phyloP scores from a whole-genome alignment of 768 basidiomycete genomes.

The Lentinula sp. region DNA sequence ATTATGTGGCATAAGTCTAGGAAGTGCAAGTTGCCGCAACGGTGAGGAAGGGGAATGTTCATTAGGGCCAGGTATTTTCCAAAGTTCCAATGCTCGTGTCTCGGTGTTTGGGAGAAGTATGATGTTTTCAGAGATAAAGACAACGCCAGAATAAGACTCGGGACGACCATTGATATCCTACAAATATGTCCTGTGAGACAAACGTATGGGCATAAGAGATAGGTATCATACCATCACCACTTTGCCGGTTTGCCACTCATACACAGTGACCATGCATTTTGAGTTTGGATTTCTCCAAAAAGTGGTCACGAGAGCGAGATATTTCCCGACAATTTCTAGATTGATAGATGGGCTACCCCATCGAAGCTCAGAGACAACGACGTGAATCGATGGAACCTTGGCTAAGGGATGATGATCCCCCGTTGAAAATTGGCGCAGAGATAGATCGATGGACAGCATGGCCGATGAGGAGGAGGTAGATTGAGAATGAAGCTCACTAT shows the following conservation, averaged over 20 bases:
- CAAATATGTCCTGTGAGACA: neutral
- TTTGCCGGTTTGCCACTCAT: slow-evolving; percentile 35
- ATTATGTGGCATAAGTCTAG: slow-evolving; percentile 19
- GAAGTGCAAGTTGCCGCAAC: slow-evolving; percentile 21
- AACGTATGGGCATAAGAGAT: neutral
- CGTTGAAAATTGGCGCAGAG: slow-evolving; percentile 17
- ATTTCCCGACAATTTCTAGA: slow-evolving; percentile 40
- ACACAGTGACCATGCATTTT: slow-evolving; percentile 30
- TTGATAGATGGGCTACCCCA: slow-evolving; percentile 26
- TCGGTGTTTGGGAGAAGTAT: slow-evolving; percentile 20
- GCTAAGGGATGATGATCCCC: slow-evolving; percentile 11
- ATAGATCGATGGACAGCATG: slow-evolving; percentile 6
- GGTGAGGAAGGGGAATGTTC: slow-evolving; percentile 16
- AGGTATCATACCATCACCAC: slow-evolving; percentile 25
- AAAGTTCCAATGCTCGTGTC: slow-evolving; percentile 17
- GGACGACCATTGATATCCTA: slow-evolving; percentile 12
- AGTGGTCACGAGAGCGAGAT: slow-evolving; percentile 32
- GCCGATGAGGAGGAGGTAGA: neutral
- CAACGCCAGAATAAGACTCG: slow-evolving; percentile 16
- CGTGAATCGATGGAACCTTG: slow-evolving; percentile 4
- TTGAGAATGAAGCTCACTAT: neutral
- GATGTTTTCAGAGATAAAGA: slow-evolving; percentile 18
- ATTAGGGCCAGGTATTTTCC: slow-evolving; percentile 13
- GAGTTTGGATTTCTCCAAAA: slow-evolving; percentile 12
- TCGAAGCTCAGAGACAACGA: slow-evolving; percentile 10